Evolutionary conservation across 116 monocot species (phyloP), one percentile per base, ranked within the genome.

Genomic region (Posidonia oceanica): DNA sequence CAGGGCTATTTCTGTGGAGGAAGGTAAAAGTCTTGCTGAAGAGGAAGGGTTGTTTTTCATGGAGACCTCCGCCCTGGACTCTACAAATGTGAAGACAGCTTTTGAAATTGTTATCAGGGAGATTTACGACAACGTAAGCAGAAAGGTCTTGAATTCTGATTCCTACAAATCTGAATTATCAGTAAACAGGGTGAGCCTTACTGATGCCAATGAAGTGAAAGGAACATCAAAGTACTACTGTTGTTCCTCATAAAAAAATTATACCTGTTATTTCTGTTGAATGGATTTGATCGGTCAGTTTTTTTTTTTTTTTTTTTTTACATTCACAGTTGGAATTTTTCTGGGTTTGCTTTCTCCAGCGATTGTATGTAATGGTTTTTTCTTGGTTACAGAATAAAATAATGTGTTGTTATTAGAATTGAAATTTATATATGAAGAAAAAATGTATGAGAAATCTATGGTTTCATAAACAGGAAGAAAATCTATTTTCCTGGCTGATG

Each of bases 101-200:
- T 88, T 88, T 64, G 84, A 88, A 51, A 75, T 88, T 16, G 88
- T 88, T 52, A 84, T 88, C 67, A 82, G 69, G 74, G 88, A 88
- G 80, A 84, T 88, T 5, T 88, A 88, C 58, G 59, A 40, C 36
- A 84, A 78, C 63, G 63, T 84, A 41, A 76, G 84, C 39, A 79
- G 84, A 64, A 88, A 84, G 52, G 75, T 73, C 44, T 78, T 88
- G 74, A 88, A 74, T 54, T 88, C 88, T 3, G 82, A 84, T 74
- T 80, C 88, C 14, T 80, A 80, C 36, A 84, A 88, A 61, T 75
- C 77, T 4, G 84, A 84, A 54, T 13, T 82, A 59, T 82, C 84
- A 0, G 67, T 69, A 14, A 82, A 88, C 59, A 75, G 84, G 67
- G 80, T 88, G 14, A 75, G 66, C 70, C 88, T 88, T 68, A 61